Conservation (phyloP, 768 basidiomycete species). For the Kwoniella botswanensis region DNA sequence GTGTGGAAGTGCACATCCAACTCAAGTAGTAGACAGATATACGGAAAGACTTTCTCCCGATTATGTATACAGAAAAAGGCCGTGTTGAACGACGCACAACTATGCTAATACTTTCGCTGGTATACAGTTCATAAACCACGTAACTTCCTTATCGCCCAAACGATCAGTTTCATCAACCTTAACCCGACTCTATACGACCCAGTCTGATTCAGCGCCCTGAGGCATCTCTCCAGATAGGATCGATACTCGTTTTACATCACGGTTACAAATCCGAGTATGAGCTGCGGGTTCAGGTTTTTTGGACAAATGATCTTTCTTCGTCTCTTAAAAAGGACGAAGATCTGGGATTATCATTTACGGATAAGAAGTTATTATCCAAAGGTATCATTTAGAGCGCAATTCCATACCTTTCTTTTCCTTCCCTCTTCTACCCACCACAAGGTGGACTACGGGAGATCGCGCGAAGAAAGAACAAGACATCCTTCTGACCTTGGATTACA, state of each 20-base stretch:
- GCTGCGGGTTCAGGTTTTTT: neutral
- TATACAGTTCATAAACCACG: neutral
- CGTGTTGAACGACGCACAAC: neutral
- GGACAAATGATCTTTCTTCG: neutral
- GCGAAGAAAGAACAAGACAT: constrained; percentile 2
- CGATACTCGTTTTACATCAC: constrained; percentile 1
- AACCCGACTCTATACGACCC: neutral
- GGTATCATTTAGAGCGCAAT: constrained; percentile 23
- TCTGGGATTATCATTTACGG: neutral
- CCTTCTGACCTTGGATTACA: too few relatives aligned
- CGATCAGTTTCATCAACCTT: neutral
- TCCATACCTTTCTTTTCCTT: constrained; percentile 13
- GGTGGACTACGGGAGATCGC: neutral
- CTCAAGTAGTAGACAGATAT: neutral
- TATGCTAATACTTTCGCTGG: neutral
- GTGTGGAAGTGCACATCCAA: too few relatives aligned
- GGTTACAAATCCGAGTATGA: neutral
- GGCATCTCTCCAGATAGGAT: neutral
- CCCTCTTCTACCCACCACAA: constrained; percentile 1
- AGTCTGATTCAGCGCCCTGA: neutral
- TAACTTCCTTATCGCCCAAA: constrained; percentile 7
- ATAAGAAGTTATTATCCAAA: neutral
- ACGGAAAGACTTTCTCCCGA: neutral
- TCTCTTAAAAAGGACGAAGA: neutral
- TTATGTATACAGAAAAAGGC: neutral